A percentile compares a stretch with the other conserved stretches of the same genome.
Conservation (phyloP, 257 asterid genomes). For the Leptodermis oblonga region DNA sequence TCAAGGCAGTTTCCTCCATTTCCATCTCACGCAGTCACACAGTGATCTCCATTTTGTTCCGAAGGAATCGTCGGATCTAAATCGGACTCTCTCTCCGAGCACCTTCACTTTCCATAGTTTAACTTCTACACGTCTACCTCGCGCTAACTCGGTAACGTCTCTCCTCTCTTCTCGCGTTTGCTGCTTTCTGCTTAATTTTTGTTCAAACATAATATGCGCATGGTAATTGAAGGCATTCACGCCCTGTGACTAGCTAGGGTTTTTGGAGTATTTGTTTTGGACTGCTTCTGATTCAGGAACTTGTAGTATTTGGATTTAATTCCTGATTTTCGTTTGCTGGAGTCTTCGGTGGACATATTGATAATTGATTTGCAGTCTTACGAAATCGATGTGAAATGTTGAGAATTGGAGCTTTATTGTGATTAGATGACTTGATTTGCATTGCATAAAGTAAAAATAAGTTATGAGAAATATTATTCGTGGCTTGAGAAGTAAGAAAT, state of each 20-base stretch:
- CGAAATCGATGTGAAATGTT: too few relatives aligned
- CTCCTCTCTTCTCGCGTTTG: neutral
- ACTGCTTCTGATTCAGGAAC: neutral
- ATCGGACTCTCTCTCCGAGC: neutral
- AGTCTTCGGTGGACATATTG: too few relatives aligned
- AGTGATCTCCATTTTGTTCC: conserved; percentile 2
- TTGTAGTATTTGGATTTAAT: neutral
- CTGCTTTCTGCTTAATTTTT: neutral
- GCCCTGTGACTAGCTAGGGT: neutral
- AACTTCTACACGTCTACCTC: neutral
- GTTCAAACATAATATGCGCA: too few relatives aligned
- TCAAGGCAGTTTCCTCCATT: neutral
- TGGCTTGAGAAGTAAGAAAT: neutral
- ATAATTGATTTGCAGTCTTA: too few relatives aligned
- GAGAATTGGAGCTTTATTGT: neutral
- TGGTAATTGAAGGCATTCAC: neutral
- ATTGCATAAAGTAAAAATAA: neutral
- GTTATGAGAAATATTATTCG: too few relatives aligned
- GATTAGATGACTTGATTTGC: neutral
- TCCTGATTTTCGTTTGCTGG: neutral
- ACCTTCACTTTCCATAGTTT: conserved; percentile 4
- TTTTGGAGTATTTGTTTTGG: neutral
- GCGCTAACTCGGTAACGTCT: neutral
- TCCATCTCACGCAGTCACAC: neutral
- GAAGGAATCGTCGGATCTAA: neutral